These are phyloP conservation scores for Diddensiella caesifluorescens DNA, from an alignment of 805 yeast genomes.

Conservation along the genomic window DNA sequence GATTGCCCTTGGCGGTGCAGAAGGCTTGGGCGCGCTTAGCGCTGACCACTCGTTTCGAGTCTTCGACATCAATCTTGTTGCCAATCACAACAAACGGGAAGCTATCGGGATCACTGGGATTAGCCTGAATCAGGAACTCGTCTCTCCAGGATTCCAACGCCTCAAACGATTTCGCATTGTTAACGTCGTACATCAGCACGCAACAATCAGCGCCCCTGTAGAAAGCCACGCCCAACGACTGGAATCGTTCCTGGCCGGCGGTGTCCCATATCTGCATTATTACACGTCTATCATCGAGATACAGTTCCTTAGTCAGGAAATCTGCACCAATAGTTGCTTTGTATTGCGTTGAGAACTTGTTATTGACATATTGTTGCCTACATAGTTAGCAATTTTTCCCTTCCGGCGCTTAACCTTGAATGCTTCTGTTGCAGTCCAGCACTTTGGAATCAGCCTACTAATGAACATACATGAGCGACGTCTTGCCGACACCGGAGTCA, in stretches of 20 bases:
- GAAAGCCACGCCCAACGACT: constrained; percentile 92
- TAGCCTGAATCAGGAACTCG: constrained; percentile 89
- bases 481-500: constrained; percentile 96
- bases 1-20: constrained; percentile 62
- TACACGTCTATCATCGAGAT: constrained; percentile 75
- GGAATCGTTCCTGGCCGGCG: constrained; percentile 98
- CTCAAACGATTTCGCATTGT: constrained; percentile 89
- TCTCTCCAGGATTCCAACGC: constrained; percentile 89
- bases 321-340: constrained; percentile 98
- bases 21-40: constrained; percentile 55
- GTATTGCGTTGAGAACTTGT: constrained; percentile 90
- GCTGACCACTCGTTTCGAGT: constrained; percentile 70
- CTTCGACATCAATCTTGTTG: constrained; percentile 92
- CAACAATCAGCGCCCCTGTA: constrained; percentile 98
- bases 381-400: no score
- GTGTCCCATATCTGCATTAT: constrained; percentile 92
- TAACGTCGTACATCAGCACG: constrained; percentile 91
- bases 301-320: constrained; percentile 84
- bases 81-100: constrained; percentile 96
- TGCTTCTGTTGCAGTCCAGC: no score
- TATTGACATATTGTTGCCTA: constrained; percentile 85
- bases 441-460: not conserved
- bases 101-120: constrained; percentile 86
- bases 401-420: no score
- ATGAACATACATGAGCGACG: constrained; percentile 64